Percentiles rank a stretch among this genome's conserved stretches.
These are phyloP conservation scores for Gynandropsis gynandra DNA, from an alignment of 345 rosid species.

Conservation along the genomic window DNA sequence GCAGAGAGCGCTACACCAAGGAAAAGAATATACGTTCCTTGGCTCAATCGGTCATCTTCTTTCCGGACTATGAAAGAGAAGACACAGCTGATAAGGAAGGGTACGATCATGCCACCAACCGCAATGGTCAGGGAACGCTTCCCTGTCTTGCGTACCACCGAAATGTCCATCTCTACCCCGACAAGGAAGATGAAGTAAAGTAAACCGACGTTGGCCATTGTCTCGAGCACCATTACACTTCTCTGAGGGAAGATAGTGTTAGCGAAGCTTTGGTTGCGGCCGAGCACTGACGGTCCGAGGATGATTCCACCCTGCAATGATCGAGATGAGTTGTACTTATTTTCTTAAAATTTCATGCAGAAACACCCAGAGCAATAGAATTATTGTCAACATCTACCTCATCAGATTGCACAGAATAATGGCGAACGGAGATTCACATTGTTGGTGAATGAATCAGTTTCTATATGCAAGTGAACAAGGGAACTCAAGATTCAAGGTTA, in stretches of 20 bases:
- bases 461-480: too few species aligned
- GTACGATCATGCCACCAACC: slow-evolving; percentile 70
- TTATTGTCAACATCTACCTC: too few species aligned
- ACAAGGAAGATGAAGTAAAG: slow-evolving; percentile 82
- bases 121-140: slow-evolving; percentile 59
- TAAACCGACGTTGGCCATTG: slow-evolving; percentile 91
- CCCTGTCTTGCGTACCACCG: slow-evolving; percentile 61
- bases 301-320: slow-evolving; percentile 63
- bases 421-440: too few species aligned
- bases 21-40: slow-evolving; percentile 62
- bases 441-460: too few species aligned
- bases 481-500: too few species aligned
- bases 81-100: slow-evolving; percentile 47
- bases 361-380: not conserved
- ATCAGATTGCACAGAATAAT: too few species aligned
- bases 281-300: slow-evolving; percentile 80
- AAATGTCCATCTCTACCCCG: slow-evolving; percentile 93
- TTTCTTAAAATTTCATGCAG: not conserved
- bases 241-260: slow-evolving; percentile 54
- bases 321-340: not conserved
- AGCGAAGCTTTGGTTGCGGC: slow-evolving; percentile 35
- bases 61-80: slow-evolving; percentile 44
- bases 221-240: slow-evolving; percentile 96
- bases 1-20: slow-evolving; percentile 87
- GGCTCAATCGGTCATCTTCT: slow-evolving; percentile 9